Evolutionary conservation across 2,329 filamentous ascomycete genomes (phyloP), one percentile per base, ranked within the genome.

Genomic region (Colletotrichum sp.): DNA sequence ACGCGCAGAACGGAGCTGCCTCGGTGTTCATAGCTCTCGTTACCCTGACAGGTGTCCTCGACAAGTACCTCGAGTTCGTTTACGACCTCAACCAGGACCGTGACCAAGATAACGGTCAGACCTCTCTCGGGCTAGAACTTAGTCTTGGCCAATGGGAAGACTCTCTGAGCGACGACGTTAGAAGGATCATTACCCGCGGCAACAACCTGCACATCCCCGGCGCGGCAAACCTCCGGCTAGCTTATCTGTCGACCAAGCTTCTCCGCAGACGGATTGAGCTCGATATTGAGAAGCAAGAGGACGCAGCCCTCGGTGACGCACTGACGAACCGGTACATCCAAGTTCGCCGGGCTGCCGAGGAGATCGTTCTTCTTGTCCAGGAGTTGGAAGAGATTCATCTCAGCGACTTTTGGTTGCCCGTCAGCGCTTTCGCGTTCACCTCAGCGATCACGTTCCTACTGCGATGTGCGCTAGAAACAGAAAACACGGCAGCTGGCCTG

Each of bases 381-480:
- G 87, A 88, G 64, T 79, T 90, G 1, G 79, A 83, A 15, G 81
- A 82, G 6, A 69, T 80, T 2, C 86, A 88, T 16, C 79, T 89
- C 0, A 79, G 81, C 3, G 88, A 86, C 64, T 90, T 89, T 67
- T 90, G 87, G 87, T 79, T 89, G 8, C 84, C 88, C 0, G 82
- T 86, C 11, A 83, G 83, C 51, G 84, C 87, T 0, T 89, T 88
- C 69, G 82, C 84, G 1, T 84, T 88, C 29, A 84, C 87, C 0
- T 85, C 86, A 1, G 86, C 88, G 0, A 84, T 86, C 21, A 88
- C 85, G 33, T 89, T 90, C 36, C 77, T 90, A 36, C 78, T 90
- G 12, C 83, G 88, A 3, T 87, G 85, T 67, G 87, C 85, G 0
- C 78, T 89, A 2, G 84, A 87, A 72, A 83, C 84, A 9, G 84